A percentile compares a stretch with the other conserved stretches of the same genome.
Conservation (phyloP, 2,329 filamentous ascomycete genomes). For the Fusarium sulawesiense region DNA sequence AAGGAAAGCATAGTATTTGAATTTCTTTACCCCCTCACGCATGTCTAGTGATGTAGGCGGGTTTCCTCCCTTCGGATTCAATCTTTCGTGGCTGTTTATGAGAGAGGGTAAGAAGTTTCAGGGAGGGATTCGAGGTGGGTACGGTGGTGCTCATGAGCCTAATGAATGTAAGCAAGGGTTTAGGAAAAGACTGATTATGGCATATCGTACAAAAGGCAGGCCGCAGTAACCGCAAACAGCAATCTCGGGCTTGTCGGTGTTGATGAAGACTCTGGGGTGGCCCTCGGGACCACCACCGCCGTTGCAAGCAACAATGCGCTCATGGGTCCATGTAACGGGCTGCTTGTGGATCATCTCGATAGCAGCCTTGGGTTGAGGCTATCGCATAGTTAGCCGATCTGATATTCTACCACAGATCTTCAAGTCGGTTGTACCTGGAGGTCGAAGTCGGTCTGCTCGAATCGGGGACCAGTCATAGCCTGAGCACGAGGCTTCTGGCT, state of each 20-base stretch:
- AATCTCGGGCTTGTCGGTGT: constrained; percentile 97
- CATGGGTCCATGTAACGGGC: constrained; percentile 91
- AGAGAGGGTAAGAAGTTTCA: constrained; percentile 83
- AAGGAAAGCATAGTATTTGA: constrained; percentile 30
- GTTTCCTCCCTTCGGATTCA: constrained; percentile 23
- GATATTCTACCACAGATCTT: constrained; percentile 9
- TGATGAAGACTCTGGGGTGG: constrained; percentile 96
- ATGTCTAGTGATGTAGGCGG: constrained; percentile 25
- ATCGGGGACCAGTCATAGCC: constrained; percentile 93
- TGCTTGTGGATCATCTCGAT: constrained; percentile 97
- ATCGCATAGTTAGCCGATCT: constrained; percentile 40
- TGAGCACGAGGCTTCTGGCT: constrained; percentile 83
- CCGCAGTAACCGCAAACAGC: constrained; percentile 92
- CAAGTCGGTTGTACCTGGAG: constrained; percentile 75
- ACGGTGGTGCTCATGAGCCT: constrained; percentile 93
- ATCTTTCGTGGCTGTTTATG: constrained; percentile 49
- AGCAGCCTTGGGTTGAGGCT: constrained; percentile 90
- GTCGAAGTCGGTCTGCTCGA: constrained; percentile 96
- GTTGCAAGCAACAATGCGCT: constrained; percentile 85
- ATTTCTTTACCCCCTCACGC: constrained; percentile 10
- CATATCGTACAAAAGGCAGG: constrained; percentile 84
- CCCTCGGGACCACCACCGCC: constrained; percentile 91
- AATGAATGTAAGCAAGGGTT: constrained; percentile 18
- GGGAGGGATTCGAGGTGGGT: constrained; percentile 85
- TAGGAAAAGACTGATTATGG: neutral